Conservation (phyloP, 176 grass and related monocot species). For the Carex pumila region DNA sequence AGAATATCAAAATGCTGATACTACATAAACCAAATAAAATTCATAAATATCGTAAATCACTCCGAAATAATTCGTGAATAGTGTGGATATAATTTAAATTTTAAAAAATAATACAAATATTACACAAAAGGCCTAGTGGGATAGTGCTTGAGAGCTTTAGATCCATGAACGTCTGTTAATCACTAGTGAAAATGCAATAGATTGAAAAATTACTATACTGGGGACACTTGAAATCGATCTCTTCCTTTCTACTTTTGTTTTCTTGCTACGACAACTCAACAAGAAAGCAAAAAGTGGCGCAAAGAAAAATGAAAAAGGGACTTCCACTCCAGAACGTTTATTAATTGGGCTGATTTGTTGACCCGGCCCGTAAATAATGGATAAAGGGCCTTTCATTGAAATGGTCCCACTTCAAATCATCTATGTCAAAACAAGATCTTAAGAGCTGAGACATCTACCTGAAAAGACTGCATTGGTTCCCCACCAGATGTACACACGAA, state of each 20-base stretch:
- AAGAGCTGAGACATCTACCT: not conserved
- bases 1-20: not conserved
- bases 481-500: not conserved
- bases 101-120: not conserved
- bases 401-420: not conserved
- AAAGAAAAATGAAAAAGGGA: not conserved
- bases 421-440: not conserved
- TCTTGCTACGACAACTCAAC: not conserved
- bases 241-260: not conserved
- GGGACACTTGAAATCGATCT: not conserved
- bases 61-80: too few species aligned
- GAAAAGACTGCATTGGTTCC: slow-evolving; percentile 3
- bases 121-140: not conserved
- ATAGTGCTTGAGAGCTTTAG: not conserved
- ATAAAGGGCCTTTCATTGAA: not conserved
- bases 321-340: not conserved
- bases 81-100: not conserved
- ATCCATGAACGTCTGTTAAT: not conserved
- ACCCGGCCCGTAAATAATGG: not conserved
- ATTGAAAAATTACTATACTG: not conserved
- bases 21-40: not conserved
- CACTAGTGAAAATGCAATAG: not conserved
- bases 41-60: not conserved
- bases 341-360: not conserved
- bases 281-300: not conserved